A percentile compares a stretch with the other conserved stretches of the same genome.
Evolutionary conservation across 192 early-diverging fungal species (phyloP).

Genomic region (Backusella macrospora): DNA sequence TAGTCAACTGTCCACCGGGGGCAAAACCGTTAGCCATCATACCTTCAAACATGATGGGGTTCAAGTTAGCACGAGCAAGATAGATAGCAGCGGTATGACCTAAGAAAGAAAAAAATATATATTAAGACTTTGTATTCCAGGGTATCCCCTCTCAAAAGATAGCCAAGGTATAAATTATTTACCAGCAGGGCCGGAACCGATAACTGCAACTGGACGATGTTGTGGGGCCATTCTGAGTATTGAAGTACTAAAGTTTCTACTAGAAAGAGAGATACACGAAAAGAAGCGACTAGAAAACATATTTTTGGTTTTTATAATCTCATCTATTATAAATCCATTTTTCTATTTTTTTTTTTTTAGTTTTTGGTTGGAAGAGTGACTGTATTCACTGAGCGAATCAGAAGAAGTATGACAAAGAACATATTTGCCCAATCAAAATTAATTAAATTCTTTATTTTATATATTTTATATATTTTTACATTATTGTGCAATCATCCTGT

Average conservation of each 20-base stretch:
- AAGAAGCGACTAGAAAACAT: constrained; percentile 20
- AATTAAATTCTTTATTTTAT: not conserved
- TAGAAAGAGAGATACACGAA: constrained; percentile 3
- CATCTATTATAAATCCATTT: constrained; percentile 12
- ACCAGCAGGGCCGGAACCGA: constrained; percentile 94
- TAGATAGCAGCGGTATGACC: constrained; percentile 97
- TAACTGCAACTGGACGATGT: constrained; percentile 68
- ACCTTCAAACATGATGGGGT: constrained; percentile 95
- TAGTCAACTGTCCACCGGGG: constrained; percentile 77
- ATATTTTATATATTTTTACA: constrained; percentile 25
- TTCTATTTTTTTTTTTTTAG: not conserved
- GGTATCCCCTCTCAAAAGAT: not conserved
- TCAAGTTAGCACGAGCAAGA: constrained; percentile 89
- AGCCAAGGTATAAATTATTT: constrained; percentile 14
- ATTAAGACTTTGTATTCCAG: constrained; percentile 5
- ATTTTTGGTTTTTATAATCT: constrained; percentile 2
- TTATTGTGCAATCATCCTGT: constrained; percentile 51
- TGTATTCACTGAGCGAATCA: not conserved
- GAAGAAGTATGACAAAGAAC: not conserved
- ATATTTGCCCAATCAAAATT: constrained; percentile 10
- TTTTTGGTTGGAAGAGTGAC: constrained; percentile 7
- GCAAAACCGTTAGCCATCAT: constrained; percentile 88
- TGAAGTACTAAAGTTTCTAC: constrained; percentile 21
- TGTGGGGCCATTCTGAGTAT: constrained; percentile 31
- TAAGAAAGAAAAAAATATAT: constrained; percentile 5